A percentile compares a stretch with the other conserved stretches of the same genome.
Conservation (phyloP, 1,139 yeast genomes). For the Candida tunisiensis region DNA sequence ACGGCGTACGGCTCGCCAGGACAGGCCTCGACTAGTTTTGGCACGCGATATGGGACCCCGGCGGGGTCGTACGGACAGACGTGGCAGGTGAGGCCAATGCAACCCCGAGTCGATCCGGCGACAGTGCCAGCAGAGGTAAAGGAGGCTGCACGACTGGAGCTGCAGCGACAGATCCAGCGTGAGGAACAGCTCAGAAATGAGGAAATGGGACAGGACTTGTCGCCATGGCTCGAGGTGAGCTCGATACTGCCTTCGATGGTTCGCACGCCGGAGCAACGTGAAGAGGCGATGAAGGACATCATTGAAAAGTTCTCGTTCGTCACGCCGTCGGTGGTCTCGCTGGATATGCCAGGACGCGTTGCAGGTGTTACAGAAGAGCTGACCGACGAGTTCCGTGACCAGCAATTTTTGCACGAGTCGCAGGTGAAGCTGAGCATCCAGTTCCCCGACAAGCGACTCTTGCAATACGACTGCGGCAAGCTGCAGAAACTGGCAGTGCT, state of each 20-base stretch:
- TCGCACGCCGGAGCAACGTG: no score
- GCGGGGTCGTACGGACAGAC: no score
- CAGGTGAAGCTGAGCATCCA: constrained; percentile 86
- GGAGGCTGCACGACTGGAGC: constrained; percentile 1
- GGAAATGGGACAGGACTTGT: constrained; percentile 8
- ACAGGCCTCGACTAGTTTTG: no score
- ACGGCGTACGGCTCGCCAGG: no score
- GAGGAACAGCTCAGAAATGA: constrained; percentile 19
- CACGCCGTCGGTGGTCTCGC: constrained; percentile 73
- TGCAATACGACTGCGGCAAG: constrained; percentile 96
- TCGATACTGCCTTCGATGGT: no score
- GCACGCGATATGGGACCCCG: no score
- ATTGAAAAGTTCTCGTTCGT: constrained; percentile 71
- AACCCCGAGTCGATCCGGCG: no score
- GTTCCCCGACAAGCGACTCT: constrained; percentile 83
- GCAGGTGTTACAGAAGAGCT: constrained; percentile 4
- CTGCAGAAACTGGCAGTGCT: constrained; percentile 67
- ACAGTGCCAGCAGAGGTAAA: no score
- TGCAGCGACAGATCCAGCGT: constrained; percentile 3
- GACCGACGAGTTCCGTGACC: constrained; percentile 2
- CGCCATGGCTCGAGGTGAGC: constrained; percentile 19
- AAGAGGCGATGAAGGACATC: constrained; percentile 27
- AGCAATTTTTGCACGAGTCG: constrained; percentile 41
- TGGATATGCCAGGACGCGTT: constrained; percentile 50
- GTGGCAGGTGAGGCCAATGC: no score